Conservation (phyloP, 2,329 filamentous ascomycete species). For the Aspergillus sp. region DNA sequence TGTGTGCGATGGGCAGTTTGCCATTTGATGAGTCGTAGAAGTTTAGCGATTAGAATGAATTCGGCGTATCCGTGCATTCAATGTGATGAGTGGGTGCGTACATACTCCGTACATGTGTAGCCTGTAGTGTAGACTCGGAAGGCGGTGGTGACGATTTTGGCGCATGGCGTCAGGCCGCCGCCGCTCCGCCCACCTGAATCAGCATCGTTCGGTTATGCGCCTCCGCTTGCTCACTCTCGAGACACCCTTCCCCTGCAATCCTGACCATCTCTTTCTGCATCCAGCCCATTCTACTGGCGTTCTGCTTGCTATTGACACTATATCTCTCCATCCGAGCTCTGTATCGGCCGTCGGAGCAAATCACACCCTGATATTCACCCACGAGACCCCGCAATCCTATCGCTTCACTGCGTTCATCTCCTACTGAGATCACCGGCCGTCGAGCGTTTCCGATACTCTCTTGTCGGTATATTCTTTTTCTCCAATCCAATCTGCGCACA, state of each 20-base stretch:
- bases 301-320: background rate
- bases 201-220: background rate
- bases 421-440: no score
- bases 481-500: no score
- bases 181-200: slow-evolving; percentile 5
- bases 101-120: background rate
- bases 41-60: slow-evolving; percentile 25
- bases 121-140: background rate
- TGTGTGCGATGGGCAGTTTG: slow-evolving; percentile 13
- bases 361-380: background rate
- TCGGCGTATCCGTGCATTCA: slow-evolving; percentile 21
- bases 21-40: slow-evolving; percentile 18
- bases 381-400: background rate
- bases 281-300: no score
- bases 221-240: background rate
- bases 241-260: background rate
- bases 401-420: no score
- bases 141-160: slow-evolving; percentile 4
- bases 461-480: no score
- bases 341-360: background rate
- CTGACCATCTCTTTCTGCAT: background rate
- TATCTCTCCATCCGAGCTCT: background rate
- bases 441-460: no score
- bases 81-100: background rate
- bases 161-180: slow-evolving; percentile 13